Conservation (phyloP, 345 rosid species). For the Isatis tinctoria region DNA sequence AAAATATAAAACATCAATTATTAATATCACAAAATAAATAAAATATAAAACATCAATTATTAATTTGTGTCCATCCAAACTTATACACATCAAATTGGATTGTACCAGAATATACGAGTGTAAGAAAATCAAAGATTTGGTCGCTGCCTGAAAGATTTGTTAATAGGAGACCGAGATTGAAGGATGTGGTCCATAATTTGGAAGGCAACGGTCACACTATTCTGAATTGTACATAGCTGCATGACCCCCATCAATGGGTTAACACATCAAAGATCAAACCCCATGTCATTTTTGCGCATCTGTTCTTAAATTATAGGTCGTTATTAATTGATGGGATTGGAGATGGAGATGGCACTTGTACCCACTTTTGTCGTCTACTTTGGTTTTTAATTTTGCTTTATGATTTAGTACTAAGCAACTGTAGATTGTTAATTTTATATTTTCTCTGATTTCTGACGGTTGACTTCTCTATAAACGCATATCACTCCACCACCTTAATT, state of each 20-base stretch:
- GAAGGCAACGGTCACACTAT: conserved; percentile 5
- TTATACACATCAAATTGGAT: not conserved
- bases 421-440: not conserved
- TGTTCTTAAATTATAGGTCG: not conserved
- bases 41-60: not conserved
- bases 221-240: conserved; percentile 20
- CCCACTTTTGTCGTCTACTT: not conserved
- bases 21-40: not conserved
- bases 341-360: not conserved
- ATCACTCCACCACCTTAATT: not conserved
- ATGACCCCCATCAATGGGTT: conserved; percentile 6
- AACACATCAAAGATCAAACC: conserved; percentile 6
- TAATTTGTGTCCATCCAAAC: not conserved
- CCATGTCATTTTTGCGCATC: not conserved
- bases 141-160: conserved; percentile 4
- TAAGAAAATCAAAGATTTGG: not conserved
- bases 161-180: not conserved
- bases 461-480: not conserved
- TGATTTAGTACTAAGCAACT: too few relatives aligned
- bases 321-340: not conserved
- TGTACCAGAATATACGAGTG: not conserved
- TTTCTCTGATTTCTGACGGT: not conserved
- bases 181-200: not conserved
- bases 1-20: not conserved
- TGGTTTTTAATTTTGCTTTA: not conserved